Base-by-base conservation (phyloP, 352 stramenopile genomes). In the Pythium plurisporium region DNA sequence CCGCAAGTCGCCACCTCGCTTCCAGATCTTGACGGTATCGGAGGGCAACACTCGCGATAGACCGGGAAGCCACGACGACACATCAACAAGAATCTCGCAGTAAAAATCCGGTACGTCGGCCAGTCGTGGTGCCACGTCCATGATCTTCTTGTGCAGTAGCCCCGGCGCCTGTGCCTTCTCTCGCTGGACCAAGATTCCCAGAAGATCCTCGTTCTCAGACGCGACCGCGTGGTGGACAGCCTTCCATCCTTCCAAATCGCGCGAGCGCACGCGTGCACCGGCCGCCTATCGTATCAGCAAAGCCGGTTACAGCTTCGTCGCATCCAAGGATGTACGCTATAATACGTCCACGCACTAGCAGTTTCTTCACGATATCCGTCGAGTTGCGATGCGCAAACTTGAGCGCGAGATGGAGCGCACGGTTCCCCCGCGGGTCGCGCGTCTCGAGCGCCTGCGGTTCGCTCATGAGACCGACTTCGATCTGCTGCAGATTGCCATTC, bases 11-110 rank as follows among this genome's bases (percentile, higher is more conserved):
- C 67, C 46, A 4, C 56, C 70, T 12, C 74, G 71, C 60, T 91
- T 91, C 79, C 79, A 89, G 42, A 91, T 89, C 60, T 77, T 87
- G 20, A 91, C 61, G 3, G 74, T 86, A 57, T 91, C 79, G 2
- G 76, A 88, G 10, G 81, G 81, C 30, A 91, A 61, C 71, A 71
- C 87, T 27, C 72, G 73, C 40, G 79, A 89, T 15, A 88, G 65
- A 7, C 80, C 79, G 1, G 81, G 81, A 20, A 91, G 73, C 81
- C 81, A 89, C 10, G 81, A 86, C 23, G 79, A 76, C 30, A 91
- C 61, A 38, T 89, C 79, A 17, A 91, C 67, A 10, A 70, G 66
- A 33, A 89, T 76, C 55, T 87, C 74, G 40, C 73, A 79, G 54
- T 87, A 83, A 41, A 89, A 89, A 27, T 89, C 70, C 0, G 79